Evolutionary conservation across 257 asterid genomes (phyloP).

Genomic region (Nicotiana undulata): DNA sequence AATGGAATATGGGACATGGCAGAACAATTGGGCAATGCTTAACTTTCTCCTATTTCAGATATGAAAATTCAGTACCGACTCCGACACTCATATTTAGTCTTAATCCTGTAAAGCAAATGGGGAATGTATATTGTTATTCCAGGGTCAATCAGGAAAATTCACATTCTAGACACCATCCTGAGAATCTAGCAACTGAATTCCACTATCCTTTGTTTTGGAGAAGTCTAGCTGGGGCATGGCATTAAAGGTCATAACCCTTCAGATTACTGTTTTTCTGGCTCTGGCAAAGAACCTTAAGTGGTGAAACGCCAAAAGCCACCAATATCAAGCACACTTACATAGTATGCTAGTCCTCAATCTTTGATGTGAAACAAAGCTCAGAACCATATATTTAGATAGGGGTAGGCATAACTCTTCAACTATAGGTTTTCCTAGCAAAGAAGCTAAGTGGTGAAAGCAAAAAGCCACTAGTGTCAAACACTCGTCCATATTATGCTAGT

Average conservation of each 20-base stretch:
- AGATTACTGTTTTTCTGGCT: not conserved
- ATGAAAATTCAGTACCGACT: not conserved
- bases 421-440: no score
- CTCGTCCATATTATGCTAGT: no score
- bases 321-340: not conserved
- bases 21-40: not conserved
- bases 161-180: not conserved
- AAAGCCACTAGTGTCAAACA: no score
- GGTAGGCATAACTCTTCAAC: no score
- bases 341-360: not conserved
- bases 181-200: not conserved
- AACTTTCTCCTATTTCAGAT: not conserved
- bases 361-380: not conserved
- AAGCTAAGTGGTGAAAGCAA: no score
- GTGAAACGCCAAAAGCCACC: not conserved
- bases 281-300: not conserved
- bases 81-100: not conserved
- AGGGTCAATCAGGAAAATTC: not conserved
- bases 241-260: not conserved
- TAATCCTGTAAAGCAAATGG: not conserved
- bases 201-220: not conserved
- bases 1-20: not conserved
- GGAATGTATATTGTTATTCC: not conserved
- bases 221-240: not conserved
- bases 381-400: not conserved